A percentile compares a stretch with the other conserved stretches of the same genome.
Evolutionary conservation across 2,329 filamentous ascomycete genomes (phyloP).

Genomic region (Niveomyces coronatus): DNA sequence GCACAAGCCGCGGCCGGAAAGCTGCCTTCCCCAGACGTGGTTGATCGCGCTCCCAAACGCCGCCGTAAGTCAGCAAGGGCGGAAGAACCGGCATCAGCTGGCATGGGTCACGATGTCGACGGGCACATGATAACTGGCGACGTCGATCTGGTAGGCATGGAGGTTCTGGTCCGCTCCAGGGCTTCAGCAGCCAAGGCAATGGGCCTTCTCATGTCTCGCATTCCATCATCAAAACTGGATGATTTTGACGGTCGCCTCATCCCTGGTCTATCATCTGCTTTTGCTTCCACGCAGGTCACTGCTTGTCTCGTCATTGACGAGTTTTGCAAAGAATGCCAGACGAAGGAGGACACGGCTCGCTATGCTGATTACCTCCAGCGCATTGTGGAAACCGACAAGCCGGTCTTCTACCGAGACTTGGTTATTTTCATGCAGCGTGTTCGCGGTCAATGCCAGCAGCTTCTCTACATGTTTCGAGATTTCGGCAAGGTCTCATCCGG

Average conservation of each 20-base stretch:
- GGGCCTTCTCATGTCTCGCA: slow-evolving; percentile 68
- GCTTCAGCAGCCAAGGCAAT: slow-evolving; percentile 81
- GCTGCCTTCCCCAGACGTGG: slow-evolving; percentile 40
- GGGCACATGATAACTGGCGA: slow-evolving; percentile 97
- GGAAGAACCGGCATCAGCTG: slow-evolving; percentile 53
- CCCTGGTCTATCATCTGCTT: slow-evolving; percentile 58
- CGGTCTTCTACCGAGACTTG: slow-evolving; percentile 76
- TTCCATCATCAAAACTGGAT: slow-evolving; percentile 53
- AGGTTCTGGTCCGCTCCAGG: slow-evolving; percentile 79
- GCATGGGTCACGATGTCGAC: slow-evolving; percentile 87
- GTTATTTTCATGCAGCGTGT: slow-evolving; percentile 84
- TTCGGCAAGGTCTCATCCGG: slow-evolving; percentile 69
- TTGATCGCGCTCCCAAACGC: slow-evolving; percentile 60
- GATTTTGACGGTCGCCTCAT: slow-evolving; percentile 56
- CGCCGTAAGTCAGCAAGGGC: slow-evolving; percentile 77
- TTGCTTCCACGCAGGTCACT: slow-evolving; percentile 77
- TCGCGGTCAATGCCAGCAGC: slow-evolving; percentile 80
- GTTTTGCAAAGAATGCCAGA: slow-evolving; percentile 55
- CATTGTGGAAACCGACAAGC: slow-evolving; percentile 73
- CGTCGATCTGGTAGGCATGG: slow-evolving; percentile 83
- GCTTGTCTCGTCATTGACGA: slow-evolving; percentile 81
- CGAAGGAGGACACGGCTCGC: slow-evolving; percentile 31
- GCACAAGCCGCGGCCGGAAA: slow-evolving; percentile 33
- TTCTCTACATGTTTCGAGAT: slow-evolving; percentile 86
- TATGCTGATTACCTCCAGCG: slow-evolving; percentile 58